phyloP scores from a whole-genome alignment of 2,329 filamentous ascomycete species.

The Sarocladium kiliense region DNA sequence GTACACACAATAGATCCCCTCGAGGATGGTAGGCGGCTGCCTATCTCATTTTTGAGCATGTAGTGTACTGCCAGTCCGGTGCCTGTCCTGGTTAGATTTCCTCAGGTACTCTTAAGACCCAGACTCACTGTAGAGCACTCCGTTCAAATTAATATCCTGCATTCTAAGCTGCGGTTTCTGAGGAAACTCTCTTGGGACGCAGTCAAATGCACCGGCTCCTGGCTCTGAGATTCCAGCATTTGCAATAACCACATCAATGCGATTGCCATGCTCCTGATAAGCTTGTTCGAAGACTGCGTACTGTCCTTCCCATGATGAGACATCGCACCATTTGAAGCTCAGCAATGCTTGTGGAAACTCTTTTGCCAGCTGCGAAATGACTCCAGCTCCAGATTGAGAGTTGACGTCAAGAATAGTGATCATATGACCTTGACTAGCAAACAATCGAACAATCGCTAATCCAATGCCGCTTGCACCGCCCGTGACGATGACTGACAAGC shows the following conservation, averaged over 20 bases:
- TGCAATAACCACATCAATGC: not conserved
- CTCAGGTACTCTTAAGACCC: too few relatives aligned
- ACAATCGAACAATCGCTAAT: not conserved
- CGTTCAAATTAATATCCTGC: conserved; percentile 5
- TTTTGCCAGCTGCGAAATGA: not conserved
- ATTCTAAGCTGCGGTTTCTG: not conserved
- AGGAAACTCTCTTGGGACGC: not conserved
- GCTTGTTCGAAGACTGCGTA: not conserved
- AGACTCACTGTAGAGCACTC: not conserved
- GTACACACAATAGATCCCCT: conserved; percentile 1
- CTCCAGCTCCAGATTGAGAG: not conserved
- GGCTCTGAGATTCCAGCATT: not conserved
- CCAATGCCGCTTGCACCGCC: conserved; percentile 2
- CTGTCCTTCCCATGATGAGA: conserved; percentile 1
- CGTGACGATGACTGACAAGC: conserved; percentile 1
- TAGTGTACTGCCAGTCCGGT: not conserved
- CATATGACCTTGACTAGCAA: conserved; percentile 1
- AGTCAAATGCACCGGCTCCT: not conserved
- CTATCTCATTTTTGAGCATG: conserved; percentile 1
- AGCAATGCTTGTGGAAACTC: not conserved
- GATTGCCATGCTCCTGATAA: not conserved
- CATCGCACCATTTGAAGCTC: conserved; percentile 4
- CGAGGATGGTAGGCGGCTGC: not conserved
- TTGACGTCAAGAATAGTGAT: conserved; percentile 1
- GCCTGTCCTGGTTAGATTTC: not conserved